Evolutionary conservation across 1,284 basidiomycete species (phyloP), one percentile per base, ranked within the genome.

Genomic region (Ceratorhiza oryzae-sativae): DNA sequence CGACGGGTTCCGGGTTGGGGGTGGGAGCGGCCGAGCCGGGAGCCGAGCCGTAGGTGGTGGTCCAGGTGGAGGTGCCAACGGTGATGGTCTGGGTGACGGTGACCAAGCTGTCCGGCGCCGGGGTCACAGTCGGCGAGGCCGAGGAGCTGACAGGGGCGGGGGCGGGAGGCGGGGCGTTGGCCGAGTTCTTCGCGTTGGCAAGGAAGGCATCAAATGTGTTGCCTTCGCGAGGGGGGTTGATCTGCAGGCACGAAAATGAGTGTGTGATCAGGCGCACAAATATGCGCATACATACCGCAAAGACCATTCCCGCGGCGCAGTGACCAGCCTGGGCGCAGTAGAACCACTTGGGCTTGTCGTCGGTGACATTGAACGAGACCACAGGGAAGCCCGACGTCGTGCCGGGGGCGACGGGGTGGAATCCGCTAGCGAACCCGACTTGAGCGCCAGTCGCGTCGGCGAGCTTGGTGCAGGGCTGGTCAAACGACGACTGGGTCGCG

Each of bases 1-100:
- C 86, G 74, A 86, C 82, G 4, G 82, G 77, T 12, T 81, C 74
- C 10, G 80, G 55, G 48, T 82, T 71, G 8, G 73, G 58, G 3
- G 75, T 72, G 9, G 73, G 72, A 39, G 56, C 48, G 46, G 68
- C 51, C 32, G 56, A 51, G 48, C 79, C 12, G 82, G 56, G 67
- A 42, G 32, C 53, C 72, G 72, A 73, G 18, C 72, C 75, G 45
- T 65, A 49, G 68, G 71, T 78, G 34, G 82, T 82, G 15, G 78
- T 80, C 53, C 81, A 76, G 23, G 82, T 76, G 18, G 82, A 75
- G 20, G 82, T 76, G 46, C 82, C 76, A n/a, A 79, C 76, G 27
- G 84, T 81, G 62, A 78, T 79, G 60, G 73, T 60, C 30, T 53
- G 46, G 77, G 68, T 36, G 74, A 61, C 27, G 76, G 56, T 20